Base-by-base conservation (phyloP, 495 filamentous ascomycete species). In the Chlorociboria aeruginascens region DNA sequence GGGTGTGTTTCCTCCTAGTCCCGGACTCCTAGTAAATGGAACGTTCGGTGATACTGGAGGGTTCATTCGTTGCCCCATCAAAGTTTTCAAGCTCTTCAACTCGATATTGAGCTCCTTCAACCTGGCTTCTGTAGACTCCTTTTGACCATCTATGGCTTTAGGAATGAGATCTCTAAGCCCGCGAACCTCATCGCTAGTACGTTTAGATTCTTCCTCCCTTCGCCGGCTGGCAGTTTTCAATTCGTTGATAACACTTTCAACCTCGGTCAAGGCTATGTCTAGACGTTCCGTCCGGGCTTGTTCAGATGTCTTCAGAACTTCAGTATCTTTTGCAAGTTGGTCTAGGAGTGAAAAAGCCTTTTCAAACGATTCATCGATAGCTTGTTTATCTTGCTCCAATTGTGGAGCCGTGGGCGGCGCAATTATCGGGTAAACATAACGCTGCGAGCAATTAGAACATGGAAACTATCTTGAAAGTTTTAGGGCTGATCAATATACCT, bases 391-490 rank as follows among this genome's bases (percentile, higher is more conserved):
- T 59, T 86, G 79, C 59, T 94, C 87, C 29, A 99, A 70, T 51
- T 94, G 86, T 31, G 89, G 86, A 13, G 89, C 85, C 0, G 92
- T 99, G 0, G 92, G 92, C 1, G 92, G 92, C 8, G 89, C 80
- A 53, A 99, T 88, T 12, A 99, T 69, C 37, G 92, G 92, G 48
- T 79, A 68, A 47, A 99, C 78, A 59, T 97, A 99, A 49, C 93
- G 89, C 78, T 89, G 8, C 38, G 53, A 20, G 66, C 65, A 51
- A 14, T 45, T 39, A 41, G 48, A 34, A 29, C 14, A 8, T 48
- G 60, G 10, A 11, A 13, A 11, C 10, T 13, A 6, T 35, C 14
- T 4, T 32, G 28, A 43, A 7, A 43, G n/a, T 13, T 12, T 20
- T 32, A 31, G 29, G 9, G 29, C 3, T 8, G n/a, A 42, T 13